Base-by-base conservation (phyloP, 2,329 filamentous ascomycete genomes). In the Aspergillus oerlinghausenensis region DNA sequence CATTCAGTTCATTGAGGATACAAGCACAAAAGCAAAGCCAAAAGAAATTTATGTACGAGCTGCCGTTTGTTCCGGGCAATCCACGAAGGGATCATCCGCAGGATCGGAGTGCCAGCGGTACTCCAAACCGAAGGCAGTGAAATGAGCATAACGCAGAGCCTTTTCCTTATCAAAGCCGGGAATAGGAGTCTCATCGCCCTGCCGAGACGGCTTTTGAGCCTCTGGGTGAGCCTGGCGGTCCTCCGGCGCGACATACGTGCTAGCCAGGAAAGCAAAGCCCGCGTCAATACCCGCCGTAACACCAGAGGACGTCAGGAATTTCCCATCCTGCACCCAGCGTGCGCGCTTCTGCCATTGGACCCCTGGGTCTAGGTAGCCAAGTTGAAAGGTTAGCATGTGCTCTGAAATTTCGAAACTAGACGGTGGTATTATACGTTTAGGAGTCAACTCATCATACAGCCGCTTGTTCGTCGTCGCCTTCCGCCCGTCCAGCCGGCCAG, bases 391-490 rank as follows among this genome's bases (percentile, higher is more conserved):
- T 21, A 43, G 21, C 21, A 19, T 21, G 5, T 6, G 32, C 32
- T 35, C 1, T 35, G 4, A 6, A 2, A 0, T 5, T 2, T 11
- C 1, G 3, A 9, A n/a, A 3, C 6, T 0, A 6, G 40, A 43
- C n/a, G n/a, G 40, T 2, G 21, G 1, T 2, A 11, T 19, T n/a
- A 19, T 43, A 43, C 40, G 1, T 10, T 21, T 43, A 0, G n/a
- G 40, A 11, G 40, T 43, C 40, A 43, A 7, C 40, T 43, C 40
- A 19, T 43, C n/a, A 4, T 21, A 43, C 4, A 21, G 7, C 65
- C 51, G 63, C 71, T 89, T 90, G 67, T 89, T 90, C 17, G 84
- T 87, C 3, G 88, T 90, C 3, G 85, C 88, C 17, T 77, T 73
- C 58, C 74, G 76, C 0, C 84, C 82, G 58, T 88, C 79, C 29